Base-by-base conservation (phyloP, 495 filamentous ascomycete genomes). In the Penicillium argentinense region DNA sequence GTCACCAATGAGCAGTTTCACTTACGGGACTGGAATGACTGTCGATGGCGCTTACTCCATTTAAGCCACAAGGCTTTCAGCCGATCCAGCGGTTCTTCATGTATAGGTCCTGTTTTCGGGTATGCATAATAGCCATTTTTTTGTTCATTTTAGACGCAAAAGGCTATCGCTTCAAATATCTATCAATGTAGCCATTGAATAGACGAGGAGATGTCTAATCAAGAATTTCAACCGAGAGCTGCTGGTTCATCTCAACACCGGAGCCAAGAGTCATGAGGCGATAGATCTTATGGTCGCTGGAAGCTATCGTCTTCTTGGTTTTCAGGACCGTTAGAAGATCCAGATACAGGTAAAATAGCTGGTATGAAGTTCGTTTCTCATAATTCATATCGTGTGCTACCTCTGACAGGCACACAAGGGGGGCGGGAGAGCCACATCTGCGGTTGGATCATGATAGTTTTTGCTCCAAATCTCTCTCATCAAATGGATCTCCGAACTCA, bases 381-480 rank as follows among this genome's bases (percentile, higher is more conserved):
- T 66, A 37, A 64, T 27, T 64, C 54, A 57, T 65, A 36, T 52
- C 32, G 34, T 28, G 30, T 47, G 12, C 11, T 18, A 26, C 24
- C 34, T n/a, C n/a, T n/a, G n/a, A 14, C 28, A 47, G 8, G n/a
- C 39, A 19, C 18, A 12, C 39, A 27, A 2, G 42, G 8, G 30
- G 38, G 29, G 29, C 37, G 12, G 26, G 34, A 42, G 9, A 23
- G 7, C 23, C 27, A 24, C 33, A 12, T 30, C 42, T 21, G 21
- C 54, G 79, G 76, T 42, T 85, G 59, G 42, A 27, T 53, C 39
- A 57, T 7, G 40, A 23, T 25, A 60, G 19, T 59, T 85, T 79
- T 54, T 76, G 64, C 34, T 75, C 59, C 80, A 85, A 79, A 57
- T 81, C 78, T 5, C 67, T 66, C 50, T 86, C 83, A 65, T 85